Evolutionary conservation across 495 filamentous ascomycete species (phyloP), one percentile per base, ranked within the genome.

Genomic region (Penicillium cosmopolitanum): DNA sequence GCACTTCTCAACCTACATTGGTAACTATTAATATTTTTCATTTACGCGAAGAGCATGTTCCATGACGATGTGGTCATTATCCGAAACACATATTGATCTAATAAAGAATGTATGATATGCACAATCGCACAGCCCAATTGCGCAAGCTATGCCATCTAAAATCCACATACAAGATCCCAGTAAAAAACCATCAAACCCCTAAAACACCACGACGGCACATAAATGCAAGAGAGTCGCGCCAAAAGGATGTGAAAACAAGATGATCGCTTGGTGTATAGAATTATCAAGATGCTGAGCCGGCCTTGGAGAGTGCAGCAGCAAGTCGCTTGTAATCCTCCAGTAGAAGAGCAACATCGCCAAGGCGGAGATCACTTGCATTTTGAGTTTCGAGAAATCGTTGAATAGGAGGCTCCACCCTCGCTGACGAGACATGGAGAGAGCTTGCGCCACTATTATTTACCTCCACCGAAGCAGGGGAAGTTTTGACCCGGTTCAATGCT

Each of bases 301-400:
- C 50, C 80, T 69, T 73, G 11, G 59, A 60, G 7, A 80, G 51
- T 10, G 60, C 62, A 38, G 71, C 62, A 4, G 90, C 91, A 12
- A 99, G 75, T 50, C 93, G 78, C 61, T 93, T 87, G 71, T 98
- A 99, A 73, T 97, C 95, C 64, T 84, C 85, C 53, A 99, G 74
- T 59, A 99, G 68, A 56, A 90, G 86, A 40, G 90, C 75, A 42
- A 97, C 87, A 66, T 99, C 95, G 18, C 87, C 87, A 48, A 98
- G 72, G 54, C 81, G 88, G 46, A 99, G 73, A 55, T 98, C 93
- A 7, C 83, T 83, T 8, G 87, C 88, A 72, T 90, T 87, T 66
- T 89, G 81, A 36, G 88, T 73, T 51, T 94, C 90, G 71, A 97
- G 81, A 73, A 97, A 97, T 51, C 89, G 83, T 70, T 87, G 82